Evolutionary conservation across 225 moss, liverwort and hornwort species (phyloP), one percentile per base, ranked within the genome.

Genomic region (Physcomitrellopsis africana): DNA sequence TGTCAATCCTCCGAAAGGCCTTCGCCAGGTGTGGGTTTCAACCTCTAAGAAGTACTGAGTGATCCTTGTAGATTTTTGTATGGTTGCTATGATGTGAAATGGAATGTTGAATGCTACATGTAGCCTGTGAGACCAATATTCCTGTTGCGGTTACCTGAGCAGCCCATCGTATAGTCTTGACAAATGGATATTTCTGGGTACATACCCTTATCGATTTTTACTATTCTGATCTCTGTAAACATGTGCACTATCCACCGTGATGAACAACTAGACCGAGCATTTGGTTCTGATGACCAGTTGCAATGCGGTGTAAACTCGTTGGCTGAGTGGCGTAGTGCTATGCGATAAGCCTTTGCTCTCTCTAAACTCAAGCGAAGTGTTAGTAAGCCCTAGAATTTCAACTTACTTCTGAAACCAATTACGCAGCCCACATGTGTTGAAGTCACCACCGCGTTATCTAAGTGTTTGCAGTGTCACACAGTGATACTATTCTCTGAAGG

Each of bases 131-230:
- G 65, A 79, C 79, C 76, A 54, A 0, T 8, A 77, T 76, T 86
- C 74, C 83, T 89, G 83, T 77, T 86, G 83, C 79, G 81, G 89
- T 86, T 89, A 89, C 20, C 86, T 84, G 86, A 86, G 81, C 83
- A 83, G 59, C 18, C 14, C 32, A 10, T 46, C 19, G 19, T 8
- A 4, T 0, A 37, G 7, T 37, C 32, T 37, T 37, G 2, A 12
- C 9, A 47, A 47, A 47, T 9, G 1, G 46, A 0, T 47, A 0
- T 47, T 47, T 47, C 9, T 47, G 9, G 12, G 46, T 47, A 47
- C 46, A 47, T 47, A 24, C 24, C 24, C 1, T 1, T 1, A 24
- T 24, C 24, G 24, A 12, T 1, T 47, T 9, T 9, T 2, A 47
- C 46, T 1, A 0, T 9, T 47, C 46, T 47, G 46, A 1, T 3